These are phyloP conservation scores for Neopestalotiopsis clavispora DNA, from an alignment of 2,329 filamentous ascomycete genomes.

Conservation along the genomic window DNA sequence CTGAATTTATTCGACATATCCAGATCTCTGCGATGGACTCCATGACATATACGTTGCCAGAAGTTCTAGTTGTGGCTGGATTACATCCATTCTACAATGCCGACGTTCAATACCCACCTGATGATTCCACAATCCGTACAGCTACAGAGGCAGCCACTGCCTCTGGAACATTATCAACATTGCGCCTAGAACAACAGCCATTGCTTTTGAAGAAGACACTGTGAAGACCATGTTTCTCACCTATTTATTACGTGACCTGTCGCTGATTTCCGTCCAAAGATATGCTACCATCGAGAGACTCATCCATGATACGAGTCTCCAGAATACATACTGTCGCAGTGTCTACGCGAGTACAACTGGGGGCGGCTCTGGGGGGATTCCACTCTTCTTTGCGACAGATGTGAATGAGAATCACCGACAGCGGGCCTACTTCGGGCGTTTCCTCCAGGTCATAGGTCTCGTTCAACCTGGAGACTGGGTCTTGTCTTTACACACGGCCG, in stretches of 20 bases:
- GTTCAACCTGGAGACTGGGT: slow-evolving; percentile 43
- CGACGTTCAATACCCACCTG: slow-evolving; percentile 36
- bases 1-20: background rate
- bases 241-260: background rate
- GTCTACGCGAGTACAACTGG: slow-evolving; percentile 47
- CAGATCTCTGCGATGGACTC: background rate
- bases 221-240: background rate
- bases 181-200: background rate
- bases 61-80: slow-evolving; percentile 39
- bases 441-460: slow-evolving; percentile 36
- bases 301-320: slow-evolving; percentile 34
- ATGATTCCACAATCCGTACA: slow-evolving; percentile 4
- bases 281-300: slow-evolving; percentile 41
- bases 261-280: slow-evolving; percentile 29
- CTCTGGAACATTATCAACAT: background rate
- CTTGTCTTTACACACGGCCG: slow-evolving; percentile 41
- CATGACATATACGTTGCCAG: slow-evolving; percentile 30
- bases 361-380: slow-evolving; percentile 38
- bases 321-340: slow-evolving; percentile 42
- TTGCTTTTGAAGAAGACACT: background rate
- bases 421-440: slow-evolving; percentile 36
- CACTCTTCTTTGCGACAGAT: slow-evolving; percentile 47
- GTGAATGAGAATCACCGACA: slow-evolving; percentile 46
- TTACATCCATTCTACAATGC: slow-evolving; percentile 41
- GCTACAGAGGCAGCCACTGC: background rate